Evolutionary conservation across 1,284 basidiomycete species (phyloP), one percentile per base, ranked within the genome.

Genomic region (Tremellales sp.): DNA sequence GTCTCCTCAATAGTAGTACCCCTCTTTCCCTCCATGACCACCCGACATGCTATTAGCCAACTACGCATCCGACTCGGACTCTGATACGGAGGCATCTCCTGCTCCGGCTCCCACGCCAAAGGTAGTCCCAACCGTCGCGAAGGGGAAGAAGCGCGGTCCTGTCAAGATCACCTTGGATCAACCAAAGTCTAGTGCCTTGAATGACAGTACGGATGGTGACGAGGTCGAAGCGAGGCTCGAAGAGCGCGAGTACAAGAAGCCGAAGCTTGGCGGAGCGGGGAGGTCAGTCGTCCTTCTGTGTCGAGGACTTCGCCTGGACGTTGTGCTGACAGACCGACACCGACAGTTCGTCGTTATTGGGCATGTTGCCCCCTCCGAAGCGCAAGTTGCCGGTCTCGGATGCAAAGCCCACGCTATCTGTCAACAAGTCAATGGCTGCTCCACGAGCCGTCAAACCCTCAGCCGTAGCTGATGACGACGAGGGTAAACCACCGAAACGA

Each of bases 301-400:
- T 26, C 28, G 49, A n/a, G 25, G 9, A n/a, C n/a, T 6, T 19
- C 8, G n/a, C 9, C 34, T 38, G 10, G 32, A 34, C 5, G 21
- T 12, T 10, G 26, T 37, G 14, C 27, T 29, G 32, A 29, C 19
- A n/a, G n/a, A n/a, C n/a, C n/a, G n/a, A n/a, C 18, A 22, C 22
- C 13, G 6, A 18, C 45, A 70, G 69, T 5, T 70, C 70, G 5
- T 48, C 66, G 2, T 47, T 73, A 38, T 48, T 73, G 7, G 67
- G 66, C 9, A 70, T 73, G 70, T 52, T 73, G 9, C 71, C 71
- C 1, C 54, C 70, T 36, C 71, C 71, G 2, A 73, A 73, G 49
- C 56, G 71, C 21, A 68, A 70, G 48, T 44, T 68, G 6, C 61
- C 66, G 1, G 26, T 35, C 8, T 24, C 49, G 2, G 50, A 43